Conservation (phyloP, 352 stramenopile genomes). For the Globisporangium nunn region DNA sequence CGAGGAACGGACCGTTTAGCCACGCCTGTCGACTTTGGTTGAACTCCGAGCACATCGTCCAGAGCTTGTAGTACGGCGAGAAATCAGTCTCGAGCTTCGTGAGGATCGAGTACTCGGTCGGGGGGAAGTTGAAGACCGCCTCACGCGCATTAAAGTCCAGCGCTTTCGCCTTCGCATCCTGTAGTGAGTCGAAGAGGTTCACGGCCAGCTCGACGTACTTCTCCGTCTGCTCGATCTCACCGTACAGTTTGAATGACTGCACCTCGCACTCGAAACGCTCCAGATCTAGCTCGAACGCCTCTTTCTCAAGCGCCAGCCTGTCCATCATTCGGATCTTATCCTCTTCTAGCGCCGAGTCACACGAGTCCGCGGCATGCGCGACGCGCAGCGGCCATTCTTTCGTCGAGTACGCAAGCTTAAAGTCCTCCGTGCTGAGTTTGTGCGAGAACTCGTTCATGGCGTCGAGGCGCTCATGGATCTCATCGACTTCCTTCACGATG, state of each 20-base stretch:
- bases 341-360: slow-evolving; percentile 85
- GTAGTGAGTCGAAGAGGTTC: slow-evolving; percentile 83
- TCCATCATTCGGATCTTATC: slow-evolving; percentile 95
- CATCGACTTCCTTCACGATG: slow-evolving; percentile 69
- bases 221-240: slow-evolving; percentile 84
- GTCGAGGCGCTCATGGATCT: slow-evolving; percentile 67
- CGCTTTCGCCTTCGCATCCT: slow-evolving; percentile 87
- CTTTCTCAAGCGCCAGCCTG: slow-evolving; percentile 88
- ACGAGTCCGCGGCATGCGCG: slow-evolving; percentile 70
- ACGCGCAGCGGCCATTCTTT: slow-evolving; percentile 86
- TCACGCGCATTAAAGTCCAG: slow-evolving; percentile 91
- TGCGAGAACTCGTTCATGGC: slow-evolving; percentile 79
- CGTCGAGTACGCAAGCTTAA: slow-evolving; percentile 82
- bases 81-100: slow-evolving; percentile 83
- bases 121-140: slow-evolving; percentile 90
- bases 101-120: slow-evolving; percentile 88
- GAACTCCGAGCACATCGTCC: slow-evolving; percentile 94
- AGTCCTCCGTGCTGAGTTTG: slow-evolving; percentile 86
- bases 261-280: slow-evolving; percentile 88
- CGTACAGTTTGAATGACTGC: slow-evolving; percentile 81
- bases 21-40: slow-evolving; percentile 87
- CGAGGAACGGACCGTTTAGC: slow-evolving; percentile 89
- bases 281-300: slow-evolving; percentile 76
- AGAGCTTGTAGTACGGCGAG: slow-evolving; percentile 90
- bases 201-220: slow-evolving; percentile 87